A percentile compares a stretch with the other conserved stretches of the same genome.
phyloP scores from a whole-genome alignment of 2,329 filamentous ascomycete species.

The Penicillium sp. region DNA sequence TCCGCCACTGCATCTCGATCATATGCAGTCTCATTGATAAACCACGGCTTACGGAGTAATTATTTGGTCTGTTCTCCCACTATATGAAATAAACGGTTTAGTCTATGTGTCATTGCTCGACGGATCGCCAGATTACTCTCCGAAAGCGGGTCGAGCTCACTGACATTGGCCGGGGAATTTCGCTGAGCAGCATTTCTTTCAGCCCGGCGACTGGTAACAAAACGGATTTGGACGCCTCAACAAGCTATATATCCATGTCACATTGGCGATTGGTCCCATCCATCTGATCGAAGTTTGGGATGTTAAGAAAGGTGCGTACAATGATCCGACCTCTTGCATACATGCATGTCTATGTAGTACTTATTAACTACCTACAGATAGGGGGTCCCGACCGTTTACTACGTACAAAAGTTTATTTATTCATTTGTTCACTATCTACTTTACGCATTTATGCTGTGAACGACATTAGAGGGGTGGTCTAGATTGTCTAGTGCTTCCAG shows the following conservation, averaged over 20 bases:
- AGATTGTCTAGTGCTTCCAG: background rate
- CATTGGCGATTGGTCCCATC: background rate
- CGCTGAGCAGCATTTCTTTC: background rate
- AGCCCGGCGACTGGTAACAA: background rate
- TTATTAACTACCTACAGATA: too few species aligned
- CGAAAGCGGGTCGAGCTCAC: background rate
- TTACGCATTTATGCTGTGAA: background rate
- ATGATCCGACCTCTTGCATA: background rate
- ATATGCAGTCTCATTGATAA: background rate
- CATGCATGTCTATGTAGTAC: background rate
- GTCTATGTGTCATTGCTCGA: background rate
- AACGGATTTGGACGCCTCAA: background rate
- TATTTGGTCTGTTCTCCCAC: background rate
- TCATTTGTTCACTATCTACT: too few species aligned
- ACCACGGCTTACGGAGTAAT: background rate
- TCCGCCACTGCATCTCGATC: background rate
- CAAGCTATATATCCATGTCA: background rate
- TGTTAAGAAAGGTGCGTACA: background rate
- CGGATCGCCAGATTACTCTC: constrained; percentile 3
- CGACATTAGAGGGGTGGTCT: background rate
- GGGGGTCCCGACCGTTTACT: too few species aligned
- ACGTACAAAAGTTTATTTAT: too few species aligned
- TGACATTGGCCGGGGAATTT: background rate
- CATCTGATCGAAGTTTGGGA: background rate
- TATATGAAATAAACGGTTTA: background rate